Evolutionary conservation across 345 rosid species (phyloP), one percentile per base, ranked within the genome.

Genomic region (Aquilaria yunnanensis): DNA sequence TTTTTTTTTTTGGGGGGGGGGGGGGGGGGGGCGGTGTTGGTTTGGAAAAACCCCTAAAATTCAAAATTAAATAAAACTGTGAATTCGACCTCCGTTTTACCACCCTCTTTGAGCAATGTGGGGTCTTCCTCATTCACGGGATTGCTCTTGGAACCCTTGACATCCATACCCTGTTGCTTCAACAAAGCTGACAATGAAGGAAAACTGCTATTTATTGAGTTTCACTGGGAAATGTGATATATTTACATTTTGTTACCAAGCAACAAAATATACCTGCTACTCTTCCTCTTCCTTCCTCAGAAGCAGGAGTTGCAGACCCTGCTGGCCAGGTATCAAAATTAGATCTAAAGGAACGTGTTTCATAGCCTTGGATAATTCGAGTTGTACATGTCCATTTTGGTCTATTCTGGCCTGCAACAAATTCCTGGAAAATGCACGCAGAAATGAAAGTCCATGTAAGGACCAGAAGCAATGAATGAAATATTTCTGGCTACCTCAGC

Each of bases 231-330:
- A 29, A 53, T 51, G 62, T 14, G 54, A 45, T 51, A 65, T 32
- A 47, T 67, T 47, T 41, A 67, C 43, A 5, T 9, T 23, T 54
- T 54, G 48, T 57, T 65, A 67, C 10, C 49, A 51, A 59, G 51
- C 60, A 65, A 61, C 61, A 46, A n/a, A 72, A 34, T 49, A 60
- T 76, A 95, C 99, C 99, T 13, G 99, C 96, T 12, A 95, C 97
- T 89, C 91, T 95, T 66, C 99, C 99, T 74, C 99, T 90, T 58
- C 96, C 96, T 75, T 91, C 99, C 83, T 91, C 97, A 59, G 80
- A 75, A 74, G 81, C 92, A 60, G 94, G 85, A 68, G 89, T 57
- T 54, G 87, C 72, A 55, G 96, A 80, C 53, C 96, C 96, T 52
- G 87, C 85, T 29, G 99, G 96, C 96, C 99, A 95, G 72, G 94